Evolutionary conservation across 352 stramenopile species (phyloP), one percentile per base, ranked within the genome.

Genomic region (Phytophthora boehmeriae): DNA sequence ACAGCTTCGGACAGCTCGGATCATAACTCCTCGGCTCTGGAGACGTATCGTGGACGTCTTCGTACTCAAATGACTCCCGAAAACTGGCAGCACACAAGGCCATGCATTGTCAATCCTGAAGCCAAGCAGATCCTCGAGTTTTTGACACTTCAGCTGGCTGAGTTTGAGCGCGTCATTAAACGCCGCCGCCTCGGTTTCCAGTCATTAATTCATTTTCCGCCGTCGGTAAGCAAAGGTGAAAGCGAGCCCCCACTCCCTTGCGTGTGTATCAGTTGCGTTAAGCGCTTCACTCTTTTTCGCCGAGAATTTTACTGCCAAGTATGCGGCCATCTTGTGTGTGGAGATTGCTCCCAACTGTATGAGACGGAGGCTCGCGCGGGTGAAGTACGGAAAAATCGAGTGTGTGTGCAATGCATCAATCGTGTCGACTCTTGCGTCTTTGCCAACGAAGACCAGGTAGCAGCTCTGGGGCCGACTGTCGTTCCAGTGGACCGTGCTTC

Each of bases 101-200:
- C 55, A 2, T 44, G 4, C 23, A 8, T 57, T 11, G 75, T 86
- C 45, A 90, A 87, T 60, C 67, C 80, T 0, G 80, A 87, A 57
- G 71, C 74, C 2, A 64, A 66, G 30, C 68, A 80, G 43, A 69
- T 90, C 28, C 49, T 90, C 23, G 53, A 73, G 8, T 36, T 82
- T 17, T 55, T 88, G 8, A 68, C 68, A 9, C 67, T 63, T 17
- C 82, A 75, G 38, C 45, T 90, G 38, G 64, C 58, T 22, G 51
- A 76, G 45, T 73, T 87, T 9, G 80, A 90, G 53, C 71, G 71
- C 22, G 70, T 90, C 14, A 87, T 88, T 36, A 59, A 76, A 0
- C 80, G 80, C 8, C 77, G 80, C 6, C 80, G 80, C 42, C 78
- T 90, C 20, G 80, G 80, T 4, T 86, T 90, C 54, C 80, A 90